Evolutionary conservation across 441 rosid species (phyloP).

Genomic region (Aquilaria agallochum): DNA sequence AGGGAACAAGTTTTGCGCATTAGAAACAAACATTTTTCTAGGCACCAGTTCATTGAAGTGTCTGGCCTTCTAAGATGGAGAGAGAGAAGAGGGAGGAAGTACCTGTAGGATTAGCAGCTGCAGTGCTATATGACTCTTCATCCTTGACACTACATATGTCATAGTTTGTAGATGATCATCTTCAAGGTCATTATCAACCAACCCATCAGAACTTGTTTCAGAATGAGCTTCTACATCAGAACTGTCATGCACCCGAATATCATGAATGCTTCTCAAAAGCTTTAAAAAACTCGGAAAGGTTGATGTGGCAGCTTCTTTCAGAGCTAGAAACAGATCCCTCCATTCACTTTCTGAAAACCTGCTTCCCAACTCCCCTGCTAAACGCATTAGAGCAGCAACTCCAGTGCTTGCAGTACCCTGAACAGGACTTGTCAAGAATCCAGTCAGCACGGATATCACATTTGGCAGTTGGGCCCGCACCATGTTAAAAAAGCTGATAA

Average conservation of each 20-base stretch:
- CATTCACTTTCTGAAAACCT: conserved; percentile 79
- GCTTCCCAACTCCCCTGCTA: conserved; percentile 66
- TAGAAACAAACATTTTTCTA: not conserved
- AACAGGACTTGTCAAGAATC: conserved; percentile 66
- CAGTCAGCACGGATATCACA: conserved; percentile 66
- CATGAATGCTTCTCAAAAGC: conserved; percentile 74
- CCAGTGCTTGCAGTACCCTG: conserved; percentile 89
- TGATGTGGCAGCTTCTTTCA: conserved; percentile 73
- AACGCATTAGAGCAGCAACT: conserved; percentile 59
- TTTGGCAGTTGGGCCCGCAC: conserved; percentile 59
- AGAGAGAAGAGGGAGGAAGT: conserved; percentile 16
- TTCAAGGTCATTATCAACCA: conserved; percentile 54
- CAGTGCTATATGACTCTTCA: conserved; percentile 76
- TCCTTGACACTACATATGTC: conserved; percentile 79
- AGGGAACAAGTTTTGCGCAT: not conserved
- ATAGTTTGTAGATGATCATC: conserved; percentile 79
- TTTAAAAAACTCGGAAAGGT: conserved; percentile 65
- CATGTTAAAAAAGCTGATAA: conserved; percentile 51
- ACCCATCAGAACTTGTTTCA: conserved; percentile 60
- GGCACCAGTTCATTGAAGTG: not conserved
- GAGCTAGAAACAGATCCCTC: conserved; percentile 57
- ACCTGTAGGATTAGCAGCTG: conserved; percentile 87
- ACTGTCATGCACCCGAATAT: conserved; percentile 40
- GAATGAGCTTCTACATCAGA: conserved; percentile 33
- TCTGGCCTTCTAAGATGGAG: not conserved